Evolutionary conservation across 345 rosid species (phyloP), one percentile per base, ranked within the genome.

Genomic region (Dipteronia dyeriana): DNA sequence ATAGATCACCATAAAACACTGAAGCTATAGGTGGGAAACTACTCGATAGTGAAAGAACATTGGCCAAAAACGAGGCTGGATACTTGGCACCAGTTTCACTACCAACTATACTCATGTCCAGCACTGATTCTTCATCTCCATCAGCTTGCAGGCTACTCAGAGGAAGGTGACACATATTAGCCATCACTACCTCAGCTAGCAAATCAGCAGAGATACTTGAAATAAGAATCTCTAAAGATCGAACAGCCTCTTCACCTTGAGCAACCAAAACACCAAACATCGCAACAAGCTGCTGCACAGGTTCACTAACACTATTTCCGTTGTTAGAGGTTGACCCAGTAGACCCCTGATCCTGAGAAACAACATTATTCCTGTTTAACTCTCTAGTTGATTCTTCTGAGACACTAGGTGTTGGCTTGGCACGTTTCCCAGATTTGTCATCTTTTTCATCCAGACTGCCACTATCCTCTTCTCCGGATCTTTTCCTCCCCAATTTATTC

Each of bases 261-360:
- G 98, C 97, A 86, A 96, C 97, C 89, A 96, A 88, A 68, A 89
- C 94, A 67, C 98, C 97, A 59, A 96, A 92, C 98, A 92, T 89
- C 66, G 89, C 91, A 81, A 94, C 95, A 76, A 96, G 94, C 84
- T 92, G 97, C 86, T 91, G 97, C 62, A 90, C 99, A 73, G 97
- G 91, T 76, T 94, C 98, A 75, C 73, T 80, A 76, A 88, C 91
- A 82, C 84, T 85, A 41, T 78, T 88, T 71, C 71, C 87, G 81
- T 82, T 86, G 73, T 80, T 80, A 72, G 75, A 72, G 60, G 83
- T 64, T 66, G 87, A 82, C 76, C 82, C 85, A 67, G 85, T 85
- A 22, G 88, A 84, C 31, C 86, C 49, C 60, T 86, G 89, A 85
- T 84, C 93, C 69, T 84, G 85, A 79, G 86, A 81, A 71, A 68